Evolutionary conservation across 176 grass and related monocot species (phyloP), one percentile per base, ranked within the genome.

Genomic region (Musa troglodytarum): DNA sequence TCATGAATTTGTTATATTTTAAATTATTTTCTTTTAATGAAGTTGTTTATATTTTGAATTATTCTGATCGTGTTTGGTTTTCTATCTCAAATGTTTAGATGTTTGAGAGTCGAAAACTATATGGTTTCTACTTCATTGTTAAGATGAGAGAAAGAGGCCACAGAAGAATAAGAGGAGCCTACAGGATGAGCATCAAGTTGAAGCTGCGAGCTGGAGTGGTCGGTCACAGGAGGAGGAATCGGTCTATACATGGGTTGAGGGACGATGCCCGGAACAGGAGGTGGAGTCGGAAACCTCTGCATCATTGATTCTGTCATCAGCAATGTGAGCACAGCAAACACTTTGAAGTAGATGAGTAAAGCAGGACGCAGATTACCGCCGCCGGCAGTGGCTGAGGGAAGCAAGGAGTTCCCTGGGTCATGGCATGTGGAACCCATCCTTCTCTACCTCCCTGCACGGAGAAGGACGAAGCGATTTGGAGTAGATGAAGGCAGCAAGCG

Each of bases 161-260:
- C 57, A 62, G 13, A n/a, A 62, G 15, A 1, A 17, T 62, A 62
- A 62, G 20, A 43, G 20, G 20, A 62, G 0, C 90, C 54, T 81
- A 95, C 91, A 53, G 88, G 96, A 74, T 95, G 88, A 63, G 84
- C 72, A 72, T 99, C 86, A 15, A 94, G 84, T 52, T 87, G 88
- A 80, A 89, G 83, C 68, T 83, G 88, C 34, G 84, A 74, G 63
- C 61, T 82, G 28, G 82, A 56, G 53, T 88, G 73, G 74, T 95
- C 92, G 63, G 1, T 9, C 62, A 66, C 2, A 1, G 75, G 43
- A 1, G 82, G 82, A 29, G 80, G 73, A 57, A 84, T 54, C 15
- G 91, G 82, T 65, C 88, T 89, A 69, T 92, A 99, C 74, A 95
- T 89, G 0, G 81, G 88, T 58, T 88, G 86, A 9, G 88, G 84